Evolutionary conservation across 2,329 filamentous ascomycete species (phyloP), one percentile per base, ranked within the genome.

Genomic region (Lecanosticta acicola): DNA sequence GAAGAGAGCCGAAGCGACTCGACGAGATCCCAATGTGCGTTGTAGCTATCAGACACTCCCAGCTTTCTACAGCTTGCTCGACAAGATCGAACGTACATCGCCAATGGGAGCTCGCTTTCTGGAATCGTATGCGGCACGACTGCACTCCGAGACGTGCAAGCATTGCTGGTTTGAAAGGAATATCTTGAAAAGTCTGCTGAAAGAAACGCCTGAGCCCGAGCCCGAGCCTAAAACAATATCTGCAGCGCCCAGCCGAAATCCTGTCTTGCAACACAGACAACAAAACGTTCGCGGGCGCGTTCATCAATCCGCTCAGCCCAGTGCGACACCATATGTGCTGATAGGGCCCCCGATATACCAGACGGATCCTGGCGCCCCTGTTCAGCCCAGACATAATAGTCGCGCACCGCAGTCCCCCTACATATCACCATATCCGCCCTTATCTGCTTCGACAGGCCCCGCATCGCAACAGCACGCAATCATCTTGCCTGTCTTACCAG

Each of bases 51-150:
- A 47, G 16, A 51, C 41, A 2, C 41, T 55, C n/a, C 16, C 39
- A 34, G 50, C 53, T n/a, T 51, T 53, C 29, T 55, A 57, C 39
- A 45, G 44, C 33, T 36, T 53, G 10, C 39, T 57, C 13, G 54
- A 57, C 43, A 57, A 53, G 49, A 49, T 57, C 33, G 52, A 55
- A 37, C 45, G 48, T 17, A 55, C 48, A 9, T 51, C 50, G 3
- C 48, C 48, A 5, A 48, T 55, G 44, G 50, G 35, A 33, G 50
- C 52, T 1, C 34, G 39, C 19, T 57, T 46, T 38, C 43, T 55
- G 5, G 54, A 57, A 34, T 50, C 54, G 11, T 57, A 57, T 39
- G 54, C 54, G 11, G 52, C 53, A 9, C 42, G 46, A 24, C 38
- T 55, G 38, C 48, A 53, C 20, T 17, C 24, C 4, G 54, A 55